Evolutionary conservation across 129 eudicot genomes (phyloP).

Genomic region (Flaveria trinervia): DNA sequence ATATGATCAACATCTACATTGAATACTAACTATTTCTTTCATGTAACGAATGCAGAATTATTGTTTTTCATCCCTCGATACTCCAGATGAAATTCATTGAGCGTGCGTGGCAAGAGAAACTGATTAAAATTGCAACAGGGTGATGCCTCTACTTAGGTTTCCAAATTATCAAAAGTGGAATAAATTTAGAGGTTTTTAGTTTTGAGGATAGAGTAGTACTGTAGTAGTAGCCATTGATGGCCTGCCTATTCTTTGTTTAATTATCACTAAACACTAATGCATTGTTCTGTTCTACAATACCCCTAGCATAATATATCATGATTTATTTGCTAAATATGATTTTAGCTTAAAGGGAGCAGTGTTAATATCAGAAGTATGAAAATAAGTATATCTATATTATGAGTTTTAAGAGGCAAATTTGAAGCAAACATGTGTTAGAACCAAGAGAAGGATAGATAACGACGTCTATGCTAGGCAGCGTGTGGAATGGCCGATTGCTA

Average conservation of each 20-base stretch:
- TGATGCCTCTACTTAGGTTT: neutral
- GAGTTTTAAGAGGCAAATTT: too few species aligned
- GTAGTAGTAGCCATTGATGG: slow-evolving; percentile 14
- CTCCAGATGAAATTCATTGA: neutral
- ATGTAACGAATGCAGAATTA: neutral
- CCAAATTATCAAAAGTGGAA: slow-evolving; percentile 7
- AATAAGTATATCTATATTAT: too few species aligned
- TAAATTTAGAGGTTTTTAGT: slow-evolving; percentile 17
- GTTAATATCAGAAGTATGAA: too few species aligned
- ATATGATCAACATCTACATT: neutral
- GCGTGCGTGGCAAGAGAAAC: neutral
- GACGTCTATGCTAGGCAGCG: too few species aligned
- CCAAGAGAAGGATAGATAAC: too few species aligned
- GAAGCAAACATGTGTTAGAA: too few species aligned
- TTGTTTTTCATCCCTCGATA: neutral
- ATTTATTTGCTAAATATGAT: neutral
- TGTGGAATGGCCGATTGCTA: too few species aligned
- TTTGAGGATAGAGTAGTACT: slow-evolving; percentile 3
- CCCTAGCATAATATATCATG: neutral
- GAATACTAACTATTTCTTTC: neutral
- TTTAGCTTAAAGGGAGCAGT: too few species aligned
- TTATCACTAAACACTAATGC: neutral
- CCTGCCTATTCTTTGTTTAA: neutral
- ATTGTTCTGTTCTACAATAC: slow-evolving; percentile 5
- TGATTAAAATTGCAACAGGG: neutral